Percentiles rank a stretch among this genome's conserved stretches.
Evolutionary conservation across 2,329 filamentous ascomycete species (phyloP).

Genomic region (Clonostachys solani): DNA sequence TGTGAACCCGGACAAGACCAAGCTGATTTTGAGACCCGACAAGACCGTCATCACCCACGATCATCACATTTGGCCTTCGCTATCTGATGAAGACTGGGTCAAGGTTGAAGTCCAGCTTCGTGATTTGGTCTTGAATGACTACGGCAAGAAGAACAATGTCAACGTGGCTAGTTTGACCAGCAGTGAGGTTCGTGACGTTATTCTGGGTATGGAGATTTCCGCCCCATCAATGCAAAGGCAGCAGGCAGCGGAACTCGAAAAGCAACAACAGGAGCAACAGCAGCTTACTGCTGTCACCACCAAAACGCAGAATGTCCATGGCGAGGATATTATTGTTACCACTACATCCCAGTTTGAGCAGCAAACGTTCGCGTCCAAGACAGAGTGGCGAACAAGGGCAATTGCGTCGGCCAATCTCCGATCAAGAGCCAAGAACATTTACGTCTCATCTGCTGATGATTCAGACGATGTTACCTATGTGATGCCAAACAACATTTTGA

Average conservation of each 20-base stretch:
- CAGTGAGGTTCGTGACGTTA: slow-evolving; percentile 97
- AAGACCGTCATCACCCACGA: slow-evolving; percentile 98
- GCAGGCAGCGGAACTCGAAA: slow-evolving; percentile 97
- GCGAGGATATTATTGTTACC: slow-evolving; percentile 96
- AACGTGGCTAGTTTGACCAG: slow-evolving; percentile 95
- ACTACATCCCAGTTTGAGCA: slow-evolving; percentile 98
- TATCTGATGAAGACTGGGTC: slow-evolving; percentile 97
- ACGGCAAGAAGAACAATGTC: slow-evolving; percentile 99
- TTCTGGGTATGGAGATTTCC: slow-evolving; percentile 98
- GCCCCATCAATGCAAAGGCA: slow-evolving; percentile 97
- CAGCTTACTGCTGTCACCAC: slow-evolving; percentile 97
- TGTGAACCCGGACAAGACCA: slow-evolving; percentile 98
- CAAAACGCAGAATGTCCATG: slow-evolving; percentile 95
- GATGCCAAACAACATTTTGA: slow-evolving; percentile 98
- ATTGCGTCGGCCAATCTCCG: slow-evolving; percentile 95
- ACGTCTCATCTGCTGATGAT: slow-evolving; percentile 93
- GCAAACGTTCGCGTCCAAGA: slow-evolving; percentile 96
- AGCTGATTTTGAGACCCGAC: slow-evolving; percentile 89
- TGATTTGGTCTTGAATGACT: slow-evolving; percentile 95
- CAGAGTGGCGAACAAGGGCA: slow-evolving; percentile 94
- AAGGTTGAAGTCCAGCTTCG: slow-evolving; percentile 97
- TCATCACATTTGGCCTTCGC: slow-evolving; percentile 96
- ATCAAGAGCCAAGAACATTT: slow-evolving; percentile 95
- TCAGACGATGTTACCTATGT: slow-evolving; percentile 93
- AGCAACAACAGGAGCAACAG: slow-evolving; percentile 95